Evolutionary conservation across 257 asterid genomes (phyloP).

Genomic region (Catharanthus roseus): DNA sequence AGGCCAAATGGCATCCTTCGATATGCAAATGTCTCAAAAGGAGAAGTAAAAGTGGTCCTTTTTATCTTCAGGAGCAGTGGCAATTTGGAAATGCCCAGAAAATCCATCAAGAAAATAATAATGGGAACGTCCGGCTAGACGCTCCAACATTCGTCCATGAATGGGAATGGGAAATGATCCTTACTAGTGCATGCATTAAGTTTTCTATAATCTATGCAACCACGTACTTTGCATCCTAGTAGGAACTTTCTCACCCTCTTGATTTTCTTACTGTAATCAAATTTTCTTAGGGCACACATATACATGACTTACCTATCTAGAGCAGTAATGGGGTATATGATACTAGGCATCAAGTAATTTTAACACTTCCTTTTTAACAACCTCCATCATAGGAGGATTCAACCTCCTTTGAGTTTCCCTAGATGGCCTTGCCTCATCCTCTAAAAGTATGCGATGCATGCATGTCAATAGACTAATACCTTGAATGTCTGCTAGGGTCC

Average conservation of each 20-base stretch:
- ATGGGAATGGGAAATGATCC: not conserved
- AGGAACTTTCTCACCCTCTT: too few relatives aligned
- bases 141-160: not conserved
- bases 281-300: too few relatives aligned
- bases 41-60: not conserved
- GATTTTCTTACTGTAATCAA: too few relatives aligned
- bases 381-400: too few relatives aligned
- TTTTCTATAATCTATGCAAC: not conserved
- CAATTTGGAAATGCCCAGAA: not conserved
- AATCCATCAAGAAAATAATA: not conserved
- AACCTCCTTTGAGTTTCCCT: too few relatives aligned
- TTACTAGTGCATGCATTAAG: not conserved
- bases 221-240: too few relatives aligned
- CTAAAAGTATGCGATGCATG: not conserved
- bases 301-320: too few relatives aligned
- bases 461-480: too few relatives aligned
- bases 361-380: too few relatives aligned
- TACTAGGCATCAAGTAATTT: too few relatives aligned
- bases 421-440: not conserved
- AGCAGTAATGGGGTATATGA: too few relatives aligned
- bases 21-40: not conserved
- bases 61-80: not conserved
- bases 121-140: not conserved
- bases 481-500: not conserved
- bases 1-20: not conserved